Evolutionary conservation across 352 stramenopile genomes (phyloP), one percentile per base, ranked within the genome.

Genomic region (Globisporangium abappressorium): DNA sequence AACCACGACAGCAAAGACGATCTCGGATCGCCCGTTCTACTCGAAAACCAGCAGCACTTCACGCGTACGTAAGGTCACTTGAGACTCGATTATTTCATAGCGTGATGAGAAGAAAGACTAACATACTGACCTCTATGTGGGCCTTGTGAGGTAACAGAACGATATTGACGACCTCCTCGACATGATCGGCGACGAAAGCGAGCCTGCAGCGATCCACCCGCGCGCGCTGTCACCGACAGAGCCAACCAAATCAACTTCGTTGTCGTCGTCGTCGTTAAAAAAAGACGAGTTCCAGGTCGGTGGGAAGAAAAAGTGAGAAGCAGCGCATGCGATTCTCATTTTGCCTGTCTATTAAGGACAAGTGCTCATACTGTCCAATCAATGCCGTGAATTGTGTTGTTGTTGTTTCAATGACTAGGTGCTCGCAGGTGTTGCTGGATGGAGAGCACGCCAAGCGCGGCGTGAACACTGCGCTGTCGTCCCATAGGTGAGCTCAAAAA

Each of bases 81-180:
- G 1, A 59, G 15, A 49, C 15, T 26, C 11, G 11, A n/a, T 33
- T n/a, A 5, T 62, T 28, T 49, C 2, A 33, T 22, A 18, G 5
- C 0, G 34, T n/a, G 3, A 14, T 38, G 54, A 59, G 54, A 57
- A 14, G 53, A 34, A 34, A 59, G 7, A 4, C 28, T 43, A 14
- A 22, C 20, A 14, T 24, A 28, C 55, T 60, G 24, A 43, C 28
- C 15, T 60, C 8, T n/a, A 20, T 57, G 30, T 57, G 11, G 15
- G 43, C 71, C 15, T 51, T 33, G 30, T 5, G 43, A 3, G 6
- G 66, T 47, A 66, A 20, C 72, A 90, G 69, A 82, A 76, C 26
- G 82, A 91, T 38, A 78, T 94, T n/a, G 82, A 94, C 57, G 83
- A 93, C 56, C 61, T 94, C 14, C 72, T 94, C 18, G 76, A 89